Evolutionary conservation across 352 stramenopile genomes (phyloP).

Genomic region (Pythium guiyangense): DNA sequence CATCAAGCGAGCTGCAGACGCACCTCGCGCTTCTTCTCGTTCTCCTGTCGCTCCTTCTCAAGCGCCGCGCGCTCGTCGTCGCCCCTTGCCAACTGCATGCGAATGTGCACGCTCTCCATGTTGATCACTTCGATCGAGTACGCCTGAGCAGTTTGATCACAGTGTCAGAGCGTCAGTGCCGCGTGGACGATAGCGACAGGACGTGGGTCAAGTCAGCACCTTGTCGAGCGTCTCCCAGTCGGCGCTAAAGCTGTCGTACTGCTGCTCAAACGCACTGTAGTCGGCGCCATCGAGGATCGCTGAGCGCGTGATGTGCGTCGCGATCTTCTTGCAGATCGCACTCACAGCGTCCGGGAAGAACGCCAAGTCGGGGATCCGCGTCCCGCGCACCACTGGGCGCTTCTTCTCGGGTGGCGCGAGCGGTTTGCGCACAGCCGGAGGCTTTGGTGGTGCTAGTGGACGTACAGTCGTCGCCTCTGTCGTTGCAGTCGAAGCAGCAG

Average conservation of each 20-base stretch:
- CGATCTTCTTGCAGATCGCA: constrained; percentile 51
- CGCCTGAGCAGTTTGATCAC: constrained; percentile 12
- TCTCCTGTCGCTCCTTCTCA: constrained; percentile 19
- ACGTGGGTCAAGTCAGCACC: constrained; percentile 19
- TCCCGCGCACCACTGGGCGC: constrained; percentile 25
- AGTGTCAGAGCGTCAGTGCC: not conserved
- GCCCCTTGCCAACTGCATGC: constrained; percentile 19
- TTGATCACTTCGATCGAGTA: constrained; percentile 53
- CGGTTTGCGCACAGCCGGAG: not conserved
- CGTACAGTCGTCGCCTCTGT: not conserved
- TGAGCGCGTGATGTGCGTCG: constrained; percentile 40
- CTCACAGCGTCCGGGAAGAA: constrained; percentile 40
- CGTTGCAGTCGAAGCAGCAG: not conserved
- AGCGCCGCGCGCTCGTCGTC: constrained; percentile 15
- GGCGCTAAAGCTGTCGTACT: constrained; percentile 36
- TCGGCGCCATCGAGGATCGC: constrained; percentile 61
- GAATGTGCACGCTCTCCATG: constrained; percentile 36
- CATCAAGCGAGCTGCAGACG: not conserved
- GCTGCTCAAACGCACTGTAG: constrained; percentile 46
- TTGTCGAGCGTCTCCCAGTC: constrained; percentile 75
- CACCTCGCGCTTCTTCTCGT: constrained; percentile 32
- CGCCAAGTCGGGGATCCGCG: constrained; percentile 39
- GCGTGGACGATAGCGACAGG: too few species aligned
- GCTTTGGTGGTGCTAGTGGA: not conserved
- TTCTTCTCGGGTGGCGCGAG: constrained; percentile 8